These are phyloP conservation scores for Apiotrichum akiyoshidainum DNA, from an alignment of 1,284 basidiomycete genomes.

Conservation along the genomic window DNA sequence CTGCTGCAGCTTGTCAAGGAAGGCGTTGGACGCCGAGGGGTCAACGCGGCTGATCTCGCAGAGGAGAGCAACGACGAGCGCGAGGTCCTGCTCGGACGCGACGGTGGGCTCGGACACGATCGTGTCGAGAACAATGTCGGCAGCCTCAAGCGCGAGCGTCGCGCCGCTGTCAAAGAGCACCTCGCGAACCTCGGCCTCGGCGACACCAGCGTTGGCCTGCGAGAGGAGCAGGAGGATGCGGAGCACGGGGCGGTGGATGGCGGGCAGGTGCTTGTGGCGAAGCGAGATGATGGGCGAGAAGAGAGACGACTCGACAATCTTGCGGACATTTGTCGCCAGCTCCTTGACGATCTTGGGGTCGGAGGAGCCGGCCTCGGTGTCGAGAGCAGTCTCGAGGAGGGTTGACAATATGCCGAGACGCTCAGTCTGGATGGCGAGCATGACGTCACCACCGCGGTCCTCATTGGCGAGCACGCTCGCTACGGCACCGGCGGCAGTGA, in stretches of 20 bases:
- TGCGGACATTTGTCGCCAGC: slow-evolving; percentile 63
- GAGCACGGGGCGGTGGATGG: slow-evolving; percentile 76
- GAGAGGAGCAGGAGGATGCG: slow-evolving; percentile 72
- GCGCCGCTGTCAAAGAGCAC: slow-evolving; percentile 34
- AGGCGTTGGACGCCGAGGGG: slow-evolving; percentile 43
- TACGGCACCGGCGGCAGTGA: slow-evolving; percentile 62
- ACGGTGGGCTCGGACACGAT: slow-evolving; percentile 17
- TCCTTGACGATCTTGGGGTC: slow-evolving; percentile 44
- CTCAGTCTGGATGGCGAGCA: slow-evolving; percentile 74
- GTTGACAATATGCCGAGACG: slow-evolving; percentile 70
- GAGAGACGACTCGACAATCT: slow-evolving; percentile 67
- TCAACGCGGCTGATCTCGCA: slow-evolving; percentile 34
- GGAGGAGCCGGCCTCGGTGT: slow-evolving; percentile 57
- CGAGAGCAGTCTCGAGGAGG: slow-evolving; percentile 66
- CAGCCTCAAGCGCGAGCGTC: slow-evolving; percentile 37
- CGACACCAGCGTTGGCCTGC: slow-evolving; percentile 16
- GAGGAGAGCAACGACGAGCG: slow-evolving; percentile 36
- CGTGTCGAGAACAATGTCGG: slow-evolving; percentile 39
- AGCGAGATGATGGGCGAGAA: slow-evolving; percentile 74
- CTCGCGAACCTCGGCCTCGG: slow-evolving; percentile 19
- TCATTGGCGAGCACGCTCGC: slow-evolving; percentile 68
- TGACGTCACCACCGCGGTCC: slow-evolving; percentile 73
- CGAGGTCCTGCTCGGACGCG: slow-evolving; percentile 28
- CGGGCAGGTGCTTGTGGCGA: slow-evolving; percentile 61
- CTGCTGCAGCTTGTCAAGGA: slow-evolving; percentile 78